Percentiles rank a stretch among this genome's conserved stretches.
phyloP scores from a whole-genome alignment of 2,329 filamentous ascomycete genomes.

The Daldinia sp. region DNA sequence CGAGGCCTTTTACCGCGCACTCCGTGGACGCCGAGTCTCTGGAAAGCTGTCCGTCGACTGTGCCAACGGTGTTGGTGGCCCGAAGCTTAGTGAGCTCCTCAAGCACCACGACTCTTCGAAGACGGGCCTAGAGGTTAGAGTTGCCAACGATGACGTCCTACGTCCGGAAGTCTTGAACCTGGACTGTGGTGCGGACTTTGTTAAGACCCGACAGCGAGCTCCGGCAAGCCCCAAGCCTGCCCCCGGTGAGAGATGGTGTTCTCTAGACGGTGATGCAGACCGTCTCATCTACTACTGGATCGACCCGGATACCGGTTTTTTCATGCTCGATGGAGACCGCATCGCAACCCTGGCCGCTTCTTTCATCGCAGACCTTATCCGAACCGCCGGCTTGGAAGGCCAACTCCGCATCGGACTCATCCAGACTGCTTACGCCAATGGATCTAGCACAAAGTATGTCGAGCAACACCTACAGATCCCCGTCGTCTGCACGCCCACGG shows the following conservation, averaged over 20 bases:
- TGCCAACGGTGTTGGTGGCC: slow-evolving; percentile 94
- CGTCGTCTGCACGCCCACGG: slow-evolving; percentile 91
- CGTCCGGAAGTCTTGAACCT: slow-evolving; percentile 89
- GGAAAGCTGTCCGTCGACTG: slow-evolving; percentile 88
- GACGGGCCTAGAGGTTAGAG: slow-evolving; percentile 78
- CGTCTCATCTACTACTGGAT: slow-evolving; percentile 95
- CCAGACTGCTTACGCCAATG: slow-evolving; percentile 98
- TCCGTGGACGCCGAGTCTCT: slow-evolving; percentile 77
- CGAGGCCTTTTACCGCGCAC: slow-evolving; percentile 82
- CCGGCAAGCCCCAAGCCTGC: slow-evolving; percentile 83
- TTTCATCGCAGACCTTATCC: slow-evolving; percentile 89
- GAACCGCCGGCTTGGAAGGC: slow-evolving; percentile 78
- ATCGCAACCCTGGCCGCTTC: slow-evolving; percentile 94
- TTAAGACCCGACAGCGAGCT: slow-evolving; percentile 95
- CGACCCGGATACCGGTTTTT: slow-evolving; percentile 83
- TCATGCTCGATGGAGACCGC: slow-evolving; percentile 93
- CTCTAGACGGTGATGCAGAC: slow-evolving; percentile 94
- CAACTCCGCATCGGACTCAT: slow-evolving; percentile 92
- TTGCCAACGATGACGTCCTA: slow-evolving; percentile 93
- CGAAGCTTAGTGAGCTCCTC: slow-evolving; percentile 85
- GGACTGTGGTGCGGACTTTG: slow-evolving; percentile 94
- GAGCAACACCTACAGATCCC: slow-evolving; percentile 87
- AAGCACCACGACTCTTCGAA: slow-evolving; percentile 79
- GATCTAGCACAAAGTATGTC: slow-evolving; percentile 91
- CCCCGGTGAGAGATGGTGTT: slow-evolving; percentile 82